Evolutionary conservation across 2,329 filamentous ascomycete species (phyloP).

Genomic region (Apiospora phragmitis): DNA sequence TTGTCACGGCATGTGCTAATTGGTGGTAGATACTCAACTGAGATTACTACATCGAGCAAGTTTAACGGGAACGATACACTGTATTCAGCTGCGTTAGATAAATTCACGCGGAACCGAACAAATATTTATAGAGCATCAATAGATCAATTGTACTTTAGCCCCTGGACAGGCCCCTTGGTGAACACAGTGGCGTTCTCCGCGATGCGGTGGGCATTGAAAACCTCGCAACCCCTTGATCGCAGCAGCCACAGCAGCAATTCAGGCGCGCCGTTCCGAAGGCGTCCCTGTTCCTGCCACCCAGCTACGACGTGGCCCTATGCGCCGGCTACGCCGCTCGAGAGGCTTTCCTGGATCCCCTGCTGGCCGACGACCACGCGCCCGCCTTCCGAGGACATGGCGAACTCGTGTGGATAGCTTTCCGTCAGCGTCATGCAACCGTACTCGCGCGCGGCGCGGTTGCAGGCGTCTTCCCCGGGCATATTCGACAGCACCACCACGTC

Average conservation of each 20-base stretch:
- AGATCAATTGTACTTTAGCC: constrained; percentile 14
- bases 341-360: constrained; percentile 21
- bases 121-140: constrained; percentile 17
- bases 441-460: constrained; percentile 45
- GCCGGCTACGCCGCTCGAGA: constrained; percentile 27
- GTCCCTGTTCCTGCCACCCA: constrained; percentile 19
- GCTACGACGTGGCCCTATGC: constrained; percentile 25
- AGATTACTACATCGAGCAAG: background rate
- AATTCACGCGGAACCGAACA: constrained; percentile 27
- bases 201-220: constrained; percentile 23
- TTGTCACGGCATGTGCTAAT: background rate
- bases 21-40: background rate
- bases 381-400: constrained; percentile 31
- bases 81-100: constrained; percentile 20
- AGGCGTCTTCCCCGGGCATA: constrained; percentile 38
- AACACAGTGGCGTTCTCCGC: constrained; percentile 29
- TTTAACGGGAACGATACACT: background rate
- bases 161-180: constrained; percentile 30
- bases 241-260: background rate
- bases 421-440: constrained; percentile 39
- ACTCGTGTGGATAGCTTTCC: constrained; percentile 33
- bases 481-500: constrained; percentile 23
- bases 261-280: background rate
- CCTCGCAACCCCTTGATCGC: background rate
- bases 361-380: constrained; percentile 24